A percentile compares a stretch with the other conserved stretches of the same genome.
phyloP scores from a whole-genome alignment of 306 rosid genomes.

The Quercus ilex region DNA sequence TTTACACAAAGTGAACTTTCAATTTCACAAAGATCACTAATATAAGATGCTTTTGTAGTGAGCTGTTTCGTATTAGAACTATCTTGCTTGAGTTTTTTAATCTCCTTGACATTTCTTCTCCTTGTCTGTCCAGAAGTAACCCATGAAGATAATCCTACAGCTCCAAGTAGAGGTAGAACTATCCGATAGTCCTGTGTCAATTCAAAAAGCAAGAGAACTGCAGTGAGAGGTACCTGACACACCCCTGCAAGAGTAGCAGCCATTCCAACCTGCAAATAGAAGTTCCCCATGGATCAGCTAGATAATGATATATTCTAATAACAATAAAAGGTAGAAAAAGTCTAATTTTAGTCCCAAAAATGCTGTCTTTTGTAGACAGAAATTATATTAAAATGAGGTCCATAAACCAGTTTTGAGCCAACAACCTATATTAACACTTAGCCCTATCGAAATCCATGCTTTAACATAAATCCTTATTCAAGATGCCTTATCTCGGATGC shows the following conservation, averaged over 20 bases:
- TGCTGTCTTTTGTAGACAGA: not conserved
- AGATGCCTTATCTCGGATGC: not conserved
- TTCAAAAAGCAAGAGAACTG: conserved; percentile 89
- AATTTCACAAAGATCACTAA: conserved; percentile 55
- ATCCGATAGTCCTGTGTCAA: conserved; percentile 92
- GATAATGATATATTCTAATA: not conserved
- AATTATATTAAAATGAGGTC: not conserved
- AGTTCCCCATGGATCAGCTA: conserved; percentile 21
- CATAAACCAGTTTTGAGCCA: not conserved
- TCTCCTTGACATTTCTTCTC: conserved; percentile 37
- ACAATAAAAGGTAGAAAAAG: not conserved
- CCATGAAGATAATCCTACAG: conserved; percentile 95
- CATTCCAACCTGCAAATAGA: conserved; percentile 92
- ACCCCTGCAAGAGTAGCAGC: conserved; percentile 98
- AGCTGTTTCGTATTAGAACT: conserved; percentile 23
- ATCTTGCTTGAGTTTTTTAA: conserved; percentile 26
- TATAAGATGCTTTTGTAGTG: conserved; percentile 32
- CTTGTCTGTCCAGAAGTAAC: conserved; percentile 72
- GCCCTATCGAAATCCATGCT: not conserved
- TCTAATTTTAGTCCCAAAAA: not conserved
- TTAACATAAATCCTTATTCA: not conserved
- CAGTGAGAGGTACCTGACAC: conserved; percentile 93
- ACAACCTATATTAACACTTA: not conserved
- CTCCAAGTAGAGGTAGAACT: conserved; percentile 91
- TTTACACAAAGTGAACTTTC: conserved; percentile 71